Conservation (phyloP, 106 monocot genomes). For the Dendrobium catenatum region DNA sequence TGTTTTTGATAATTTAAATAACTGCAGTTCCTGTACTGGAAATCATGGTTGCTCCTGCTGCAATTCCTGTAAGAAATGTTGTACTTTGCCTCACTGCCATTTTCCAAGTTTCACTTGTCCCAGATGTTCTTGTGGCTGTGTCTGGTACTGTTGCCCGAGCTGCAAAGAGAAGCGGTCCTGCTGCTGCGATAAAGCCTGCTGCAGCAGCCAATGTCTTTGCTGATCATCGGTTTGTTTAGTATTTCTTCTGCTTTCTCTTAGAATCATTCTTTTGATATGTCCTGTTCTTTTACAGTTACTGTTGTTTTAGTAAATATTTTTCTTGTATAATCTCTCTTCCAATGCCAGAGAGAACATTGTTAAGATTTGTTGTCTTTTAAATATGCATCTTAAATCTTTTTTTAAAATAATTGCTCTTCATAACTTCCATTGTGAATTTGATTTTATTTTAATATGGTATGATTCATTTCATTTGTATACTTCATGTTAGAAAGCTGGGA, state of each 20-base stretch:
- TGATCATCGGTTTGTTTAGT: too few relatives aligned
- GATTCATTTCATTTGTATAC: too few relatives aligned
- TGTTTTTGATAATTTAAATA: background rate
- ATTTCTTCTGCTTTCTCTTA: background rate
- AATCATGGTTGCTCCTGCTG: background rate
- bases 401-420: too few relatives aligned
- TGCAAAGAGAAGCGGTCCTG: background rate
- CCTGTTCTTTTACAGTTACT: background rate
- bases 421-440: too few relatives aligned
- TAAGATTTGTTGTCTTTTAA: too few relatives aligned
- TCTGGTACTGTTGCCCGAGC: constrained; percentile 3
- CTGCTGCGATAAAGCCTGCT: constrained; percentile 1
- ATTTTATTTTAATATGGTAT: too few relatives aligned
- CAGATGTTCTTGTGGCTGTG: constrained; percentile 8
- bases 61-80: background rate
- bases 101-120: background rate
- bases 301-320: background rate
- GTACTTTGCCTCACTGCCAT: background rate
- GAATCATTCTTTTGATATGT: background rate
- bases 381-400: too few relatives aligned
- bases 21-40: background rate
- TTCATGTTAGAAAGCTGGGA: too few relatives aligned
- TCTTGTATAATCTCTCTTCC: too few relatives aligned
- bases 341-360: too few relatives aligned
- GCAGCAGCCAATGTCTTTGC: constrained; percentile 8